These are phyloP conservation scores for Miamiensis avidus DNA, from an alignment of 169 alveolate genomes.

Conservation along the genomic window DNA sequence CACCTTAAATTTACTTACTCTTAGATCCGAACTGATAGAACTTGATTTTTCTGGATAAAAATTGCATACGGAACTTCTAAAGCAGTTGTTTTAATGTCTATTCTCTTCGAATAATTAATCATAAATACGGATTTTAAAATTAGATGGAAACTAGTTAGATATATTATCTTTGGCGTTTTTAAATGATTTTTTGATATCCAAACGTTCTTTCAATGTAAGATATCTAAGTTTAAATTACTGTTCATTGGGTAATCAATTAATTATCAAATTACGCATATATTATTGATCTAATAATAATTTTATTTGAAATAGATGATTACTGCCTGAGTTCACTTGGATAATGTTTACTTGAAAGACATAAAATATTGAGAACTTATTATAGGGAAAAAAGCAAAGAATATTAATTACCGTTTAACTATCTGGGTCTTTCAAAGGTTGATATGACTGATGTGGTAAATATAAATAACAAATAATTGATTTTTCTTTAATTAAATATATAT, in stretches of 20 bases:
- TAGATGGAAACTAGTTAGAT: not conserved
- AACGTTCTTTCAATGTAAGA: too few relatives aligned
- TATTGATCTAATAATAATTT: too few relatives aligned
- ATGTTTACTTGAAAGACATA: too few relatives aligned
- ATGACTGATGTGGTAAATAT: not conserved
- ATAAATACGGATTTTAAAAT: too few relatives aligned
- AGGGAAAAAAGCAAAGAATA: not conserved
- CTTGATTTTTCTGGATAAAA: not conserved
- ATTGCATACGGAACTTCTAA: not conserved
- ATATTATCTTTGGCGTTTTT: too few relatives aligned
- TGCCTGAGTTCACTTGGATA: too few relatives aligned
- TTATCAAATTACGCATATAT: too few relatives aligned
- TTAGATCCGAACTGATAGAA: not conserved
- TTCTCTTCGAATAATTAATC: not conserved
- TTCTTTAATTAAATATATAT: too few relatives aligned
- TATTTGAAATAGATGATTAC: too few relatives aligned
- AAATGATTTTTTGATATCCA: not conserved
- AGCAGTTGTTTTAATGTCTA: not conserved
- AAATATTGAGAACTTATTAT: not conserved
- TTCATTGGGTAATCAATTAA: not conserved
- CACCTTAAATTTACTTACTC: not conserved
- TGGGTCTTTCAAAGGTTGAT: not conserved
- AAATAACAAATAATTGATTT: too few relatives aligned
- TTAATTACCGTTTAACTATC: not conserved
- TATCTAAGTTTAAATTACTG: not conserved